These are phyloP conservation scores for Combretum micranthum DNA, from an alignment of 345 rosid species.

Conservation along the genomic window DNA sequence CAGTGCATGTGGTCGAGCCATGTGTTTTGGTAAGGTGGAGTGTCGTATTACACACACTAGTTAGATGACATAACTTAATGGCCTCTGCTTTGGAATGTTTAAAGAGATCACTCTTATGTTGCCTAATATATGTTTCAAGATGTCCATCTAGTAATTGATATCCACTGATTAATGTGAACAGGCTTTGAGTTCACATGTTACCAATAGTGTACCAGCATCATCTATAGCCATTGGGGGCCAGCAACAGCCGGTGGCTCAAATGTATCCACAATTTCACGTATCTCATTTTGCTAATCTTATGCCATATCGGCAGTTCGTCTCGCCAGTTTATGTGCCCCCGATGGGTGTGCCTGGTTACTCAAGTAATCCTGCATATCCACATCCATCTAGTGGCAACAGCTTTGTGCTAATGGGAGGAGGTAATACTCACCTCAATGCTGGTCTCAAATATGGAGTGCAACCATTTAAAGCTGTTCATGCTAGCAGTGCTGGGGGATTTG, in stretches of 20 bases:
- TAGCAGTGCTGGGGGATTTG: conserved; percentile 54
- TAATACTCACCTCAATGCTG: conserved; percentile 58
- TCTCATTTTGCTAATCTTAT: conserved; percentile 70
- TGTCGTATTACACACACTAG: too few species aligned
- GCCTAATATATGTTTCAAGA: neutral
- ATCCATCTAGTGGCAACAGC: conserved; percentile 77
- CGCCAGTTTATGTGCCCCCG: conserved; percentile 80
- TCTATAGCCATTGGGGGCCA: conserved; percentile 40
- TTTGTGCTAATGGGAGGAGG: conserved; percentile 89
- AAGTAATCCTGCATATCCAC: conserved; percentile 68
- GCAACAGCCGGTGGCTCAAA: conserved; percentile 50
- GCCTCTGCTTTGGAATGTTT: too few species aligned
- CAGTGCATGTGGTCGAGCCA: too few species aligned
- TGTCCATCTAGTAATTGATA: neutral
- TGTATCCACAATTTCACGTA: conserved; percentile 88
- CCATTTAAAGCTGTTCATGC: conserved; percentile 74
- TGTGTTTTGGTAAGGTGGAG: too few species aligned
- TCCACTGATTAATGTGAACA: conserved; percentile 13
- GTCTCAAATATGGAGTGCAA: conserved; percentile 83
- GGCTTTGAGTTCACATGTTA: conserved; percentile 37
- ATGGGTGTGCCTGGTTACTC: conserved; percentile 93
- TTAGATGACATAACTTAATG: too few species aligned
- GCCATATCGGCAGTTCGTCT: conserved; percentile 80
- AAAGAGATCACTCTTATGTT: too few species aligned
- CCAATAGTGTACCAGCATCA: conserved; percentile 47